Conservation (phyloP, 2,329 filamentous ascomycete species). For the Monilinia fructicola region DNA sequence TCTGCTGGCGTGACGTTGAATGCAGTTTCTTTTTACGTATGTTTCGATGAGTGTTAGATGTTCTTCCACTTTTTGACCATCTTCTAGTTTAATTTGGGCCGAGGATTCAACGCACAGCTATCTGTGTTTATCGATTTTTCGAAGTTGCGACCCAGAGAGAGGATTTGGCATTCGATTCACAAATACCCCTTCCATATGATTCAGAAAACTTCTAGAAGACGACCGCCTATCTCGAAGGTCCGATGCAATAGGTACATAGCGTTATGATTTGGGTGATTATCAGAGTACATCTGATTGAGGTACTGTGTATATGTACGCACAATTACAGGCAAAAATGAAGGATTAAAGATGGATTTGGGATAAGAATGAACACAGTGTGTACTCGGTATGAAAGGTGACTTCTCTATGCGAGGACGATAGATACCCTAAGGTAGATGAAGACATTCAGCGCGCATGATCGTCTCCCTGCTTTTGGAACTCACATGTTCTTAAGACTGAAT, state of each 20-base stretch:
- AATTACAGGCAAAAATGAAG: not conserved
- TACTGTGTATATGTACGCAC: not conserved
- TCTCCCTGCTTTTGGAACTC: not conserved
- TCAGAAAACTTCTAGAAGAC: not conserved
- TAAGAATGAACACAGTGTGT: not conserved
- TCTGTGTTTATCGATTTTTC: not conserved
- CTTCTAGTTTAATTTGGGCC: not conserved
- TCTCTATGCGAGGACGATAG: fast-evolving
- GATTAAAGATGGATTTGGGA: not conserved
- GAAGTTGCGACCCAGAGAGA: not conserved
- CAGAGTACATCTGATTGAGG: not conserved
- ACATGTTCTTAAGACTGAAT: not conserved
- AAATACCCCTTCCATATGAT: not conserved
- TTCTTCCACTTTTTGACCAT: not conserved
- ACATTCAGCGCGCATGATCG: too few species aligned
- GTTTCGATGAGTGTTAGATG: too few species aligned
- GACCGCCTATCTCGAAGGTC: not conserved
- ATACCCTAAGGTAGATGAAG: too few species aligned
- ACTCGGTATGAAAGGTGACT: not conserved
- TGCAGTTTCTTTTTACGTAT: not conserved
- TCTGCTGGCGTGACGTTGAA: too few species aligned
- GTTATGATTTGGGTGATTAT: not conserved
- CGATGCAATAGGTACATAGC: not conserved
- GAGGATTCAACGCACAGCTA: not conserved
- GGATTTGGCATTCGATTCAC: not conserved